Evolutionary conservation across 352 stramenopile genomes (phyloP).

Genomic region (Phytophthora melonis): DNA sequence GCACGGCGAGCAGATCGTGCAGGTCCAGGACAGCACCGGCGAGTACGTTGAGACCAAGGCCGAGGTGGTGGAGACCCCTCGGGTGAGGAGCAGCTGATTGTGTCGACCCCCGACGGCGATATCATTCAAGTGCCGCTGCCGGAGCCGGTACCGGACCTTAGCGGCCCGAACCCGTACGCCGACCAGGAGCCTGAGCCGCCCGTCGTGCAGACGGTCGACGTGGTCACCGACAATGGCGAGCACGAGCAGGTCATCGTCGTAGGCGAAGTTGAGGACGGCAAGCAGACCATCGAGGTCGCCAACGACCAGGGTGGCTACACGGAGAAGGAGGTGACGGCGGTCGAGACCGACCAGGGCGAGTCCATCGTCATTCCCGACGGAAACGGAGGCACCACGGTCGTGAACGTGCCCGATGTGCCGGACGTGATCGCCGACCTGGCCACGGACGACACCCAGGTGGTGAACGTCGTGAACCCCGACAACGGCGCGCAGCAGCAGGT

Average conservation of each 20-base stretch:
- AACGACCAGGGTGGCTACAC: neutral
- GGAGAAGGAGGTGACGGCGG: neutral
- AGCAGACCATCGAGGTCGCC: slow-evolving; percentile 8
- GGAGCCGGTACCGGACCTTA: neutral
- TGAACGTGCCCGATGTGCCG: slow-evolving; percentile 9
- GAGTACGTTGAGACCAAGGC: neutral
- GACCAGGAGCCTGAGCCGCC: neutral
- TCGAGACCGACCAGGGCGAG: slow-evolving; percentile 6
- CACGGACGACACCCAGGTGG: neutral
- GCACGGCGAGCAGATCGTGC: slow-evolving; percentile 6
- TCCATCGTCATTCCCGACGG: neutral
- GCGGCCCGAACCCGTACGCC: neutral
- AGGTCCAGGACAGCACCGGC: neutral
- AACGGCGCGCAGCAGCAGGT: slow-evolving; percentile 4
- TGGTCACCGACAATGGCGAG: neutral
- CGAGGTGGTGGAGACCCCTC: neutral
- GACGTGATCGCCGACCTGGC: slow-evolving; percentile 22
- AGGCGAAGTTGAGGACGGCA: slow-evolving; percentile 5
- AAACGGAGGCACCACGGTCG: neutral
- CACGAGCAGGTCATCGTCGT: slow-evolving; percentile 8
- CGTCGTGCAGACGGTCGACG: slow-evolving; percentile 1
- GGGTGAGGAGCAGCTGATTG: slow-evolving; percentile 1
- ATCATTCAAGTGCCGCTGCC: neutral
- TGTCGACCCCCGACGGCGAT: neutral
- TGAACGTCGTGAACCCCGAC: slow-evolving; percentile 4